Evolutionary conservation across 371 early-diverging fungal species (phyloP).

Genomic region (Batkoa obscura): DNA sequence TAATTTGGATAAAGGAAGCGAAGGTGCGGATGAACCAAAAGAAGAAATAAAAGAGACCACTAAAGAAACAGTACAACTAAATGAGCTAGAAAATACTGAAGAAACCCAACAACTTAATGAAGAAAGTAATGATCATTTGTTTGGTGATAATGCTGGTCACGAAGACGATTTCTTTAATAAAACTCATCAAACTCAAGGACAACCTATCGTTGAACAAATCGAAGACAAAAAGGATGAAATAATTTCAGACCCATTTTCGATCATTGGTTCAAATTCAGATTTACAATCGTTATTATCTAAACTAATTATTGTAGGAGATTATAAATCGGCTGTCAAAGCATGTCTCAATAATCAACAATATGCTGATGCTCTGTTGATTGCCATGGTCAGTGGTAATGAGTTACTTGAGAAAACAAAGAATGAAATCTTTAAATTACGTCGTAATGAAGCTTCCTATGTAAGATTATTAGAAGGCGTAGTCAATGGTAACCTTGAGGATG

Average conservation of each 20-base stretch:
- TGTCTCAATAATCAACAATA: constrained; percentile 62
- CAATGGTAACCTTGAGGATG: constrained; percentile 55
- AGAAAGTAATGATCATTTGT: no score
- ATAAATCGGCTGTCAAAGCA: constrained; percentile 68
- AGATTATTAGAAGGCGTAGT: constrained; percentile 67
- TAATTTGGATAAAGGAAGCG: no score
- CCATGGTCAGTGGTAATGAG: constrained; percentile 71
- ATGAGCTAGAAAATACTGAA: no score
- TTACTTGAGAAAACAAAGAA: constrained; percentile 58
- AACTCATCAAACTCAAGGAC: neutral
- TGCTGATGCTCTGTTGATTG: constrained; percentile 83
- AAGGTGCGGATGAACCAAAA: no score
- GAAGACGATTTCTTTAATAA: neutral
- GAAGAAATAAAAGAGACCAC: constrained; percentile 13
- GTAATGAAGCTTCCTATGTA: constrained; percentile 42
- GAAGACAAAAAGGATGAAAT: neutral
- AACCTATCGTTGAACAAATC: no score
- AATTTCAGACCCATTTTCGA: neutral
- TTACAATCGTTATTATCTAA: constrained; percentile 64
- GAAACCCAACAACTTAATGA: no score
- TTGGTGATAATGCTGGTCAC: constrained; percentile 11
- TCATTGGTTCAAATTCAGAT: constrained; percentile 13
- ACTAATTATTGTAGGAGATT: constrained; percentile 72
- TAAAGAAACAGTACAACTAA: constrained; percentile 1
- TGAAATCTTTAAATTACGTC: constrained; percentile 58